These are phyloP conservation scores for Aspergillus chevalieri DNA, from an alignment of 2,329 filamentous ascomycete genomes.

Conservation along the genomic window DNA sequence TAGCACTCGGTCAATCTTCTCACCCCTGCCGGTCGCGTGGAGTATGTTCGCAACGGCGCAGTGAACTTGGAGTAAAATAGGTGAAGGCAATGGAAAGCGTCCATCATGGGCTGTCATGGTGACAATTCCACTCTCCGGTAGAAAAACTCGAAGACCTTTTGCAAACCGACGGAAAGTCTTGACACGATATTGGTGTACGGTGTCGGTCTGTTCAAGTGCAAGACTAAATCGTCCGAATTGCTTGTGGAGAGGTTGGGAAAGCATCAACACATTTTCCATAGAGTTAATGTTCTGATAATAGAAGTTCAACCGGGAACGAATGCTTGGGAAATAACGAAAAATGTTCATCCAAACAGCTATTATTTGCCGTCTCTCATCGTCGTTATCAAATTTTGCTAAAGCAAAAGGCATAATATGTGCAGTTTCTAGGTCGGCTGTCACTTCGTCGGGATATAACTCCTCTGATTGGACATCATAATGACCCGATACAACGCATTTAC, in stretches of 20 bases:
- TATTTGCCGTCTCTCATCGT: slow-evolving; percentile 5
- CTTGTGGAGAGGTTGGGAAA: slow-evolving; percentile 6
- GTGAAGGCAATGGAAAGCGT: slow-evolving; percentile 11
- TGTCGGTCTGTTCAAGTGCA: slow-evolving; percentile 10
- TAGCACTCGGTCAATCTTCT: slow-evolving; percentile 13
- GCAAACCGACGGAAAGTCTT: slow-evolving; percentile 10
- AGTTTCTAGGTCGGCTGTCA: slow-evolving; percentile 9
- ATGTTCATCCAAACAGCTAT: slow-evolving; percentile 14
- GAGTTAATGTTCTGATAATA: slow-evolving; percentile 11
- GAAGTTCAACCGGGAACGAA: slow-evolving; percentile 8
- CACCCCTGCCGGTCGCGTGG: slow-evolving; percentile 11
- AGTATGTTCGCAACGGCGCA: slow-evolving; percentile 16
- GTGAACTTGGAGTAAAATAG: slow-evolving; percentile 13
- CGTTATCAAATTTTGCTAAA: slow-evolving; percentile 7
- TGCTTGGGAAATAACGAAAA: slow-evolving; percentile 13
- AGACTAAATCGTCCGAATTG: slow-evolving; percentile 12
- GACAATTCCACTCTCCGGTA: slow-evolving; percentile 3
- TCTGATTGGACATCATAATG: slow-evolving; percentile 4
- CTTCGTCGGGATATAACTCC: slow-evolving; percentile 4
- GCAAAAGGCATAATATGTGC: slow-evolving; percentile 15
- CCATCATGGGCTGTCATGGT: slow-evolving; percentile 10
- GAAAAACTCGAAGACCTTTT: slow-evolving; percentile 1
- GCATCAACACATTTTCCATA: slow-evolving; percentile 14
- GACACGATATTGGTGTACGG: slow-evolving; percentile 11
- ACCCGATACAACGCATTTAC: slow-evolving; percentile 13